phyloP scores from a whole-genome alignment of 1,284 basidiomycete genomes.

The Earliella scabrosa region DNA sequence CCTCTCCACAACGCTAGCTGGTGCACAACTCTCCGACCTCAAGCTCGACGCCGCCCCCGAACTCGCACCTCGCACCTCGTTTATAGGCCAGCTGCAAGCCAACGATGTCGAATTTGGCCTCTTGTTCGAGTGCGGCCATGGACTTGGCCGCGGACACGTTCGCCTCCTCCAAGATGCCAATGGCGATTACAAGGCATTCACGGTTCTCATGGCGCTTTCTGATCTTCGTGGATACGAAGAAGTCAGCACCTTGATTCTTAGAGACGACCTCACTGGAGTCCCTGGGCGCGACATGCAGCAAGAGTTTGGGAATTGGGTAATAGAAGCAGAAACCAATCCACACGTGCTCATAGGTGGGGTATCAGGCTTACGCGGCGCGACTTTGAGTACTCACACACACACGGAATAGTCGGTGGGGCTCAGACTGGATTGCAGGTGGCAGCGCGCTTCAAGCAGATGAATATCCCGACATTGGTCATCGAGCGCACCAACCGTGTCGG shows the following conservation, averaged over 20 bases:
- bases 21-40: slow-evolving; percentile 32
- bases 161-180: slow-evolving; percentile 33
- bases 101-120: slow-evolving; percentile 36
- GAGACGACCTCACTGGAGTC: slow-evolving; percentile 9
- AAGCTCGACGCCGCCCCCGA: slow-evolving; percentile 33
- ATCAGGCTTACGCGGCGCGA: too few species aligned
- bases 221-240: slow-evolving; percentile 40
- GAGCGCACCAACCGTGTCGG: slow-evolving; percentile 52
- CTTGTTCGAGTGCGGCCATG: slow-evolving; percentile 43
- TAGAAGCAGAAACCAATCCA: slow-evolving; percentile 29
- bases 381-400: too few species aligned
- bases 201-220: slow-evolving; percentile 32
- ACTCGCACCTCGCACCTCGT: slow-evolving; percentile 32
- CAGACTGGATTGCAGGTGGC: slow-evolving; percentile 57
- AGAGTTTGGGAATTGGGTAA: slow-evolving; percentile 22
- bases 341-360: slow-evolving; percentile 33
- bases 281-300: slow-evolving; percentile 16
- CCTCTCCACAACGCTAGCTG: slow-evolving; percentile 38
- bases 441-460: slow-evolving; percentile 54
- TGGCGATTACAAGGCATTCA: slow-evolving; percentile 25
- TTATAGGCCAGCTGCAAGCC: slow-evolving; percentile 20
- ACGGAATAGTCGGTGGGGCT: slow-evolving; percentile 55
- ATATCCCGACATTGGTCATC: slow-evolving; percentile 50
- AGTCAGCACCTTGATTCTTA: slow-evolving; percentile 5
- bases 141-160: slow-evolving; percentile 42